phyloP scores from a whole-genome alignment of 148 eudicot species.

The Camellia granthamiana region DNA sequence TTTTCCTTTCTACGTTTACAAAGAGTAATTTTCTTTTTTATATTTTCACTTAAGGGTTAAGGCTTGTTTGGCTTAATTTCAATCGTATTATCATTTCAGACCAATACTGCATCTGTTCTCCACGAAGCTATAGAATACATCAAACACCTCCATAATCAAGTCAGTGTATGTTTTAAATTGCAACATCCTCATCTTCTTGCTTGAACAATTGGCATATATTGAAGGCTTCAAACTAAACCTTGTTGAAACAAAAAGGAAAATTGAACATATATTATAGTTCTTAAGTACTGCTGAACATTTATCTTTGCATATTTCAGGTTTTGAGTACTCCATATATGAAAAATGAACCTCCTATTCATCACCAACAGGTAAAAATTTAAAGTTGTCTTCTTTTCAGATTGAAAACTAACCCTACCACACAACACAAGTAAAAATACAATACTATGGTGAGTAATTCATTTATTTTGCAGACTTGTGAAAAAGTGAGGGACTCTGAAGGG shows the following conservation, averaged over 20 bases:
- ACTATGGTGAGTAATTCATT: neutral
- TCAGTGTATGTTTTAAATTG: conserved; percentile 48
- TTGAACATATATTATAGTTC: neutral
- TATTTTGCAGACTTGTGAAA: conserved; percentile 30
- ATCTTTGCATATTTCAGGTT: conserved; percentile 35
- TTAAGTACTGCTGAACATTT: too few species aligned
- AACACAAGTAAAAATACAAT: too few species aligned
- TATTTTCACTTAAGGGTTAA: neutral
- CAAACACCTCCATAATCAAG: conserved; percentile 94
- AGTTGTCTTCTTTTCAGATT: neutral
- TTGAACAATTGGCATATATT: neutral
- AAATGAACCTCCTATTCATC: conserved; percentile 60
- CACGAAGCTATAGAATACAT: conserved; percentile 93
- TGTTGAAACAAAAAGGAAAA: neutral
- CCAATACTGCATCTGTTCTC: conserved; percentile 96
- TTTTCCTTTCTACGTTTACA: conserved; percentile 10
- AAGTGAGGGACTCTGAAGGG: conserved; percentile 24
- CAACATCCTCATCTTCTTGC: neutral
- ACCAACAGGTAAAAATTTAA: conserved; percentile 39
- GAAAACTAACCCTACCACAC: too few species aligned
- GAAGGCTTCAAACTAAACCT: neutral
- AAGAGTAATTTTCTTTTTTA: neutral
- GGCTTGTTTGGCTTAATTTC: neutral
- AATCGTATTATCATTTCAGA: conserved; percentile 38
- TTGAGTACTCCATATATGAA: conserved; percentile 70